phyloP scores from a whole-genome alignment of 305 asterid species.

The Euphrasia arctica region DNA sequence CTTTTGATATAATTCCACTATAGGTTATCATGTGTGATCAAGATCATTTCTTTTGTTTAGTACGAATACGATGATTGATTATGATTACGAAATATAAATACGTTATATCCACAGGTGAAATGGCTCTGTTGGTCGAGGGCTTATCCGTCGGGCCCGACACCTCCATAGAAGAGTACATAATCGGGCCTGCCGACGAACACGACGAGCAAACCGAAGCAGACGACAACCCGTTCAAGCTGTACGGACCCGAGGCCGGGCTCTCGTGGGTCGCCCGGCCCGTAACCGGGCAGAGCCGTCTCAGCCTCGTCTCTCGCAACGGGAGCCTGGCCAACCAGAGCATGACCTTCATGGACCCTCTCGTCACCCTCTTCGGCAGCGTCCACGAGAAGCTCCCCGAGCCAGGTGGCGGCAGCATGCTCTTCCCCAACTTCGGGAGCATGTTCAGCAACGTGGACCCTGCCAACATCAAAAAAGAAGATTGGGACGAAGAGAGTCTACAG shows the following conservation, averaged over 20 bases:
- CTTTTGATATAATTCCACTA: no score
- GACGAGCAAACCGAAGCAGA: slow-evolving; percentile 40
- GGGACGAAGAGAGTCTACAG: slow-evolving; percentile 81
- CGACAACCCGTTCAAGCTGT: slow-evolving; percentile 59
- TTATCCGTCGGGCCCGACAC: slow-evolving; percentile 78
- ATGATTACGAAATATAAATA: no score
- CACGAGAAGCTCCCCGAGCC: slow-evolving; percentile 76
- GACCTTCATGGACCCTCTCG: slow-evolving; percentile 83
- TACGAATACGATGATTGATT: background rate
- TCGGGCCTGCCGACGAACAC: slow-evolving; percentile 69
- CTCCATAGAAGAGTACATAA: slow-evolving; percentile 81
- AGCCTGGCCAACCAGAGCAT: slow-evolving; percentile 57
- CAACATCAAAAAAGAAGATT: slow-evolving; percentile 50
- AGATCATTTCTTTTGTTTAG: background rate
- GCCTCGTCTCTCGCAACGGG: slow-evolving; percentile 71
- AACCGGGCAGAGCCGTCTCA: slow-evolving; percentile 62
- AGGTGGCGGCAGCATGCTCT: slow-evolving; percentile 80
- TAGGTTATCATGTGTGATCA: background rate
- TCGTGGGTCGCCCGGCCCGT: slow-evolving; percentile 90
- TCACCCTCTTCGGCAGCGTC: slow-evolving; percentile 83
- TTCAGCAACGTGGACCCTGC: slow-evolving; percentile 67
- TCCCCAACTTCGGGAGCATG: slow-evolving; percentile 96
- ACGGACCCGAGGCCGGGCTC: slow-evolving; percentile 87
- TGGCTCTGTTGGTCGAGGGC: slow-evolving; percentile 95
- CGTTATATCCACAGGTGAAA: slow-evolving; percentile 54